Conservation (phyloP, 768 basidiomycete genomes). For the Suillus subluteus region DNA sequence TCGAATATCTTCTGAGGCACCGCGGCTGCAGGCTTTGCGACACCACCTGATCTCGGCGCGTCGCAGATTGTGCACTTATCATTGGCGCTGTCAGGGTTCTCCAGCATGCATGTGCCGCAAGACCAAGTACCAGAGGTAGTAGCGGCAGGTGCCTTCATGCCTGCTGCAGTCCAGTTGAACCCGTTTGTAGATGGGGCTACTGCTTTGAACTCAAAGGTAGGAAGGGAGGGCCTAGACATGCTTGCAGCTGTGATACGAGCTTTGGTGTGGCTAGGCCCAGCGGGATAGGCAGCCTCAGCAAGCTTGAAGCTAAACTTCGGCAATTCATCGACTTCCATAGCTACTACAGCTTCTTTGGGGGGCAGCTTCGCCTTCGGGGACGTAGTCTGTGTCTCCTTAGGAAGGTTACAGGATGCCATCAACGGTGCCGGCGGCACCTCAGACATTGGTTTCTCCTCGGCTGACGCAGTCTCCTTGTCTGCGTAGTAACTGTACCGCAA, state of each 20-base stretch:
- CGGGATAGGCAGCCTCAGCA: conserved; percentile 17
- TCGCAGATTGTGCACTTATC: conserved; percentile 54
- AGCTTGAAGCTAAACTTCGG: conserved; percentile 38
- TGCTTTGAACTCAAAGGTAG: conserved; percentile 42
- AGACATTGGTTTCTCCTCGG: conserved; percentile 15
- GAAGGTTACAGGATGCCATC: conserved; percentile 33
- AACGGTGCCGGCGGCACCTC: conserved; percentile 11
- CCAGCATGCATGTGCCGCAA: conserved; percentile 55
- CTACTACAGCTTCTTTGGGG: conserved; percentile 31
- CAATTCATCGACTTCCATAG: conserved; percentile 35
- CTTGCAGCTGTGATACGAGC: conserved; percentile 43
- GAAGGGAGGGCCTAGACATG: conserved; percentile 47
- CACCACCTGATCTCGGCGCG: conserved; percentile 33
- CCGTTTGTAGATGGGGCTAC: conserved; percentile 33
- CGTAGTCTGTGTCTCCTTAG: conserved; percentile 18
- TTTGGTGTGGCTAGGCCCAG: conserved; percentile 25
- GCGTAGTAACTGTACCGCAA: conserved; percentile 72
- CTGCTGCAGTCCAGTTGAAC: conserved; percentile 69
- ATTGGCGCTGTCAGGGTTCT: conserved; percentile 39
- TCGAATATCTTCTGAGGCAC: conserved; percentile 33
- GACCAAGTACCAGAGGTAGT: conserved; percentile 47
- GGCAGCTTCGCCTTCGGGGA: conserved; percentile 27
- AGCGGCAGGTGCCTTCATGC: conserved; percentile 48
- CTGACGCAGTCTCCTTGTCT: conserved; percentile 44
- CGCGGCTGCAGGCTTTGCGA: conserved; percentile 19